phyloP scores from a whole-genome alignment of 345 rosid species.

The Aquilaria sinensis region DNA sequence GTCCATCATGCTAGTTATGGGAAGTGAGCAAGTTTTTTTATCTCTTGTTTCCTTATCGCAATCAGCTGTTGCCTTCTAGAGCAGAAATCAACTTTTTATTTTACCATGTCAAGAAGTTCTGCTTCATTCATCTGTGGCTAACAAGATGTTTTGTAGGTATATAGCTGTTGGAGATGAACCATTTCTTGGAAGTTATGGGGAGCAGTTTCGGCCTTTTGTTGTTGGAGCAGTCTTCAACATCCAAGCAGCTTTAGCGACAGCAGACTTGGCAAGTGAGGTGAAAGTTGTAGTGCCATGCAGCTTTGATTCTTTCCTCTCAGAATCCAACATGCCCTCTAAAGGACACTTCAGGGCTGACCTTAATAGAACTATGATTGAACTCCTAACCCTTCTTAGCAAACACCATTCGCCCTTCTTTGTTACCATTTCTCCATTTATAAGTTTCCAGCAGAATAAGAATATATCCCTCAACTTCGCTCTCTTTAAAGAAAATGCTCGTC shows the following conservation, averaged over 20 bases:
- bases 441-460: constrained; percentile 61
- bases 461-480: constrained; percentile 63
- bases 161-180: constrained; percentile 89
- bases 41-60: too few species aligned
- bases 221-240: constrained; percentile 76
- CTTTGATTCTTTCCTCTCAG: constrained; percentile 57
- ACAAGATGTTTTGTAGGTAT: constrained; percentile 36
- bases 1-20: too few species aligned
- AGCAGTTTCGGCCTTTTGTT: constrained; percentile 66
- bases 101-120: background rate
- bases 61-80: too few species aligned
- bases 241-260: constrained; percentile 66
- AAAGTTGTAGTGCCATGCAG: constrained; percentile 89
- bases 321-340: constrained; percentile 56
- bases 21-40: too few species aligned
- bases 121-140: constrained; percentile 6
- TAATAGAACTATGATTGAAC: constrained; percentile 79
- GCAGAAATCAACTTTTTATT: too few species aligned
- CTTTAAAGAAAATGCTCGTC: constrained; percentile 47
- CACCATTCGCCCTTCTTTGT: constrained; percentile 71
- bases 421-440: constrained; percentile 58
- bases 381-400: constrained; percentile 61
- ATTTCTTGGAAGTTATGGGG: constrained; percentile 52
- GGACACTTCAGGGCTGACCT: constrained; percentile 78
- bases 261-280: constrained; percentile 53